phyloP scores from a whole-genome alignment of 495 filamentous ascomycete species.

The Neurospora terricola region DNA sequence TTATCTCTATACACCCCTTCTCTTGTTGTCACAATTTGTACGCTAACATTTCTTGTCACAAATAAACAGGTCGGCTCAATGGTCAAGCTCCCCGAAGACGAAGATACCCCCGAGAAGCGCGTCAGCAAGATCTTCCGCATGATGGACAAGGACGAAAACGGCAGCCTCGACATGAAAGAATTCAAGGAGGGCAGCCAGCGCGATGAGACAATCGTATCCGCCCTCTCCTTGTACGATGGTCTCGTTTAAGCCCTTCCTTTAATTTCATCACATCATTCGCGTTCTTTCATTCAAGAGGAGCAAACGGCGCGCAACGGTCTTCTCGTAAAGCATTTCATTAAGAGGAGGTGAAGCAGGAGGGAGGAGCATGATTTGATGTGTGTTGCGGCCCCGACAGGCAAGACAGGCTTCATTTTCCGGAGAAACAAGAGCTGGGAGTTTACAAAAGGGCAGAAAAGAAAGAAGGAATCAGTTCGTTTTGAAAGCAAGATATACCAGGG shows the following conservation, averaged over 20 bases:
- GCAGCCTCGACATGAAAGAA: slow-evolving; percentile 84
- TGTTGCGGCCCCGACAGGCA: not conserved
- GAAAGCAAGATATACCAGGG: not conserved
- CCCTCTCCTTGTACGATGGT: slow-evolving; percentile 91
- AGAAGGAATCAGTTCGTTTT: not conserved
- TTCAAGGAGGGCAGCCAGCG: slow-evolving; percentile 99
- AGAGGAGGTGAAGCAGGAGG: not conserved
- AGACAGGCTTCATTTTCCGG: not conserved
- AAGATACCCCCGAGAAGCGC: slow-evolving; percentile 97
- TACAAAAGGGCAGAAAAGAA: not conserved
- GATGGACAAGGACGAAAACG: slow-evolving; percentile 99
- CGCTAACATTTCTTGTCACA: slow-evolving; percentile 5
- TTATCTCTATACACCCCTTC: not conserved
- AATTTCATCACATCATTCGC: not conserved
- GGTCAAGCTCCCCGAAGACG: slow-evolving; percentile 97
- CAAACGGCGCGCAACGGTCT: not conserved
- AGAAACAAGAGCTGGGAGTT: not conserved
- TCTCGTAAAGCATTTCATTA: not conserved
- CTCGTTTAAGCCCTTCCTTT: slow-evolving; percentile 52
- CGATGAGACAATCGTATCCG: slow-evolving; percentile 98
- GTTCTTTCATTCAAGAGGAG: not conserved
- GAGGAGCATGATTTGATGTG: not conserved
- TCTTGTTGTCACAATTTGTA: not conserved
- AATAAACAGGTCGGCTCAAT: slow-evolving; percentile 82
- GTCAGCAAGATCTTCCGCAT: slow-evolving; percentile 97